These are phyloP conservation scores for Mediolabrus comicus DNA, from an alignment of 108 stramenopile genomes.

Conservation along the genomic window DNA sequence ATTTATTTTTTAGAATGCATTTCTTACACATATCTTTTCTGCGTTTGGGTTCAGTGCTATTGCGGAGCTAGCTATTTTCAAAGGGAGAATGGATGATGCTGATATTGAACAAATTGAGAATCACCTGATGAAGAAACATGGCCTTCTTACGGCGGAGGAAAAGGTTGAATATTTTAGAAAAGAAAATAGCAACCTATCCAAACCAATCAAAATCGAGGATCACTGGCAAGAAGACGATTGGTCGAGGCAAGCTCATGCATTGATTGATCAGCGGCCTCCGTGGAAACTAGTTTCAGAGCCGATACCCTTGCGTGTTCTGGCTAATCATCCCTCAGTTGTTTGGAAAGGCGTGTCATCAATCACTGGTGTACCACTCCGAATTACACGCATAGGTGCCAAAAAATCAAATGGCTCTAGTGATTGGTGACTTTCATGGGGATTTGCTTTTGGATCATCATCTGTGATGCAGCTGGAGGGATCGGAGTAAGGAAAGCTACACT, in stretches of 20 bases:
- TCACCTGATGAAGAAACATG: constrained; percentile 75
- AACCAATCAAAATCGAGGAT: constrained; percentile 21
- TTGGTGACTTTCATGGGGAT: constrained; percentile 52
- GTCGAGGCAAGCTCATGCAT: constrained; percentile 56
- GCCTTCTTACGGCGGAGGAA: constrained; percentile 41
- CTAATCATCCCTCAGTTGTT: constrained; percentile 64
- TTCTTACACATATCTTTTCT: neutral
- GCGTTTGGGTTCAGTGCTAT: constrained; percentile 40
- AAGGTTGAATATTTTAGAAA: constrained; percentile 12
- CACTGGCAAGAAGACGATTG: constrained; percentile 56
- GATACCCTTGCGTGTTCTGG: constrained; percentile 69
- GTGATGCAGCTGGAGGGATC: too few relatives aligned
- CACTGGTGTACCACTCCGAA: constrained; percentile 52
- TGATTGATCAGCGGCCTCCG: constrained; percentile 56
- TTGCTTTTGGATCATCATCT: too few relatives aligned
- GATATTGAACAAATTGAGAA: constrained; percentile 67
- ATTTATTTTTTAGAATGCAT: neutral
- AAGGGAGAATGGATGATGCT: constrained; percentile 48
- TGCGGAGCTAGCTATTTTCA: constrained; percentile 79
- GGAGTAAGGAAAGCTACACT: too few relatives aligned
- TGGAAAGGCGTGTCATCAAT: constrained; percentile 72
- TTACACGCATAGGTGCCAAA: constrained; percentile 60
- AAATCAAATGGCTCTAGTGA: constrained; percentile 57
- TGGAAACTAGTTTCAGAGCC: constrained; percentile 17
- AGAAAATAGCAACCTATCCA: constrained; percentile 17